Conservation (phyloP, 306 rosid genomes). For the Ceratonia siliqua region DNA sequence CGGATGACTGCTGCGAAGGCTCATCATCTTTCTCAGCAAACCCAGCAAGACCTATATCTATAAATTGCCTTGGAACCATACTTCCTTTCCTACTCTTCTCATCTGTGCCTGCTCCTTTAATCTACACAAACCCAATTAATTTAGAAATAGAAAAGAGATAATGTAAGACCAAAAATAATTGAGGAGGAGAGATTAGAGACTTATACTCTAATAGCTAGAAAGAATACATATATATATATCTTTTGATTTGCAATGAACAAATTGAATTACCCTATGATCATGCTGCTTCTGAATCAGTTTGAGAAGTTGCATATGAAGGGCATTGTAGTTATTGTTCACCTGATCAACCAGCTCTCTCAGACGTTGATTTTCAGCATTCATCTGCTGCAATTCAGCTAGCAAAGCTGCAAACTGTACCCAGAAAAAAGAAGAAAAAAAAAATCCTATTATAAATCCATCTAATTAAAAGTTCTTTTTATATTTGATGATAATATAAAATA, state of each 20-base stretch:
- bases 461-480: background rate
- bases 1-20: background rate
- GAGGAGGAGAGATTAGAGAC: too few relatives aligned
- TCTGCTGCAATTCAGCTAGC: conserved; percentile 41
- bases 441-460: background rate
- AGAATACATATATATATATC: too few relatives aligned
- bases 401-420: conserved; percentile 40
- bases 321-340: conserved; percentile 36
- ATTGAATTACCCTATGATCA: background rate
- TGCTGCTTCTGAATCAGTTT: conserved; percentile 31
- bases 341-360: conserved; percentile 42
- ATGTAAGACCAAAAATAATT: too few relatives aligned
- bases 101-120: conserved; percentile 27
- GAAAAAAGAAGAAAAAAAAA: background rate
- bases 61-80: conserved; percentile 37
- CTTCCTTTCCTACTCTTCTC: conserved; percentile 27
- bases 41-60: conserved; percentile 35
- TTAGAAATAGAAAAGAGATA: too few relatives aligned
- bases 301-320: conserved; percentile 33
- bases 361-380: conserved; percentile 45
- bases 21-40: conserved; percentile 27
- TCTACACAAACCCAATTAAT: conserved; percentile 29
- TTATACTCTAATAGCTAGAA: too few relatives aligned
- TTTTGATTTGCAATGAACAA: too few relatives aligned
- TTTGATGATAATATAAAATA: background rate